Base-by-base conservation (phyloP, 2,329 filamentous ascomycete species). In the Colletotrichum plurivorum region DNA sequence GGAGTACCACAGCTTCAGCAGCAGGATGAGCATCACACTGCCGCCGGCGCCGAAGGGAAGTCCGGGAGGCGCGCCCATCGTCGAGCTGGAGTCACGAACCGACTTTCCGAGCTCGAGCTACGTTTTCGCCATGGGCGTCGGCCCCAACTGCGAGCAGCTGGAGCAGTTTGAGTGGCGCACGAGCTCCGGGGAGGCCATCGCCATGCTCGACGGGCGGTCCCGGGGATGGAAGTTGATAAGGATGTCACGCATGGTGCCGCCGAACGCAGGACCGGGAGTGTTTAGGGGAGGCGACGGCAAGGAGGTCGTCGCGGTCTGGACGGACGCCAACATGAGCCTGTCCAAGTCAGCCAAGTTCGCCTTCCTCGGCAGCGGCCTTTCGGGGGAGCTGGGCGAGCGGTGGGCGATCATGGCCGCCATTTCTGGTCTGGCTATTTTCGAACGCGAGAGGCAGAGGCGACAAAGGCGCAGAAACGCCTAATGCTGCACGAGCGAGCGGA, bases 91-190 rank as follows among this genome's bases (percentile, higher is more conserved):
- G 16, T 48, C 39, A 1, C 45, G 36, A 9, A 57, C 53, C 54
- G 60, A 69, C 27, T 70, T 73, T n/a, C 58, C 63, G 2, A 71
- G 55, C n/a, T 60, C 69, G 13, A 71, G 65, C 4, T 81, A 78
- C 58, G 57, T 65, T n/a, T 82, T 84, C 67, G 53, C 70, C 45
- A 76, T 83, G 59, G 78, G 81, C 63, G 75, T 81, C 36, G 70
- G 67, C 0, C 65, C 61, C 15, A 60, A 60, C 9, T 64, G 63
- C 10, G 48, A 68, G 20, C 54, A 56, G 15, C 71, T 62, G 22
- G 83, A 84, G 72, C 55, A 70, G 18, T 85, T 83, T 70, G 80
- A 84, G 75, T 85, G 84, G 84, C 79, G 82, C 3, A 76, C 79
- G 67, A 79, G 78, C 67, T 73, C 73, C 41, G 79, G 80, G 49